phyloP scores from a whole-genome alignment of 768 basidiomycete species.

The Russula sp. region DNA sequence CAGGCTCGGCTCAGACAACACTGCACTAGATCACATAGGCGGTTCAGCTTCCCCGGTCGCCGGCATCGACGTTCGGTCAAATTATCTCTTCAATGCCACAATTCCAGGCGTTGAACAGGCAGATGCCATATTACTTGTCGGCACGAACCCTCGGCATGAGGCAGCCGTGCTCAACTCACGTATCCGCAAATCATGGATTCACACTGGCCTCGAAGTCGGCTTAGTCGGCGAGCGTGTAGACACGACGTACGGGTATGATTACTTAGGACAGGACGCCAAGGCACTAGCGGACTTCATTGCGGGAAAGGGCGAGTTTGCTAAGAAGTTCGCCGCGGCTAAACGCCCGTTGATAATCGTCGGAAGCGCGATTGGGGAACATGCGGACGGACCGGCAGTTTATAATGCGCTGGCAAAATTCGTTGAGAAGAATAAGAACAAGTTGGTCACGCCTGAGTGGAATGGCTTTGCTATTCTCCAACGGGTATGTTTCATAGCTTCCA shows the following conservation, averaged over 20 bases:
- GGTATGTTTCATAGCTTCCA: conserved; percentile 39
- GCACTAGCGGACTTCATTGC: conserved; percentile 70
- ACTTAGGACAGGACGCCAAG: conserved; percentile 71
- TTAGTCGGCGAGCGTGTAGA: conserved; percentile 88
- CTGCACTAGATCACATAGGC: conserved; percentile 64
- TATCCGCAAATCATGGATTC: conserved; percentile 91
- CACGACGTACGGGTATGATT: conserved; percentile 89
- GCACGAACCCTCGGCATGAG: conserved; percentile 95
- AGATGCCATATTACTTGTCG: conserved; percentile 88
- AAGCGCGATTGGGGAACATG: conserved; percentile 75
- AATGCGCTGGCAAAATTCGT: conserved; percentile 75
- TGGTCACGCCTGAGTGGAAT: conserved; percentile 90
- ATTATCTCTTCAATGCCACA: conserved; percentile 93
- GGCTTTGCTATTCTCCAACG: conserved; percentile 91
- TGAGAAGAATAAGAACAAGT: conserved; percentile 60
- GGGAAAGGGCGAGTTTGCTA: conserved; percentile 72
- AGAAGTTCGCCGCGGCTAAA: conserved; percentile 85
- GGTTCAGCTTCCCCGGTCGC: conserved; percentile 65
- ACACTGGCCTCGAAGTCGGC: conserved; percentile 79
- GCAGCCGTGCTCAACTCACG: conserved; percentile 96
- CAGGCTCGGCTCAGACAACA: conserved; percentile 91
- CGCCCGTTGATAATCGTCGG: conserved; percentile 91
- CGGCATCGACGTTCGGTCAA: conserved; percentile 86
- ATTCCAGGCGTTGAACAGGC: conserved; percentile 88
- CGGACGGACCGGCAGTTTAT: conserved; percentile 73